Percentiles rank a stretch among this genome's conserved stretches.
phyloP scores from a whole-genome alignment of 2,329 filamentous ascomycete species.

The Fulvia fulva region DNA sequence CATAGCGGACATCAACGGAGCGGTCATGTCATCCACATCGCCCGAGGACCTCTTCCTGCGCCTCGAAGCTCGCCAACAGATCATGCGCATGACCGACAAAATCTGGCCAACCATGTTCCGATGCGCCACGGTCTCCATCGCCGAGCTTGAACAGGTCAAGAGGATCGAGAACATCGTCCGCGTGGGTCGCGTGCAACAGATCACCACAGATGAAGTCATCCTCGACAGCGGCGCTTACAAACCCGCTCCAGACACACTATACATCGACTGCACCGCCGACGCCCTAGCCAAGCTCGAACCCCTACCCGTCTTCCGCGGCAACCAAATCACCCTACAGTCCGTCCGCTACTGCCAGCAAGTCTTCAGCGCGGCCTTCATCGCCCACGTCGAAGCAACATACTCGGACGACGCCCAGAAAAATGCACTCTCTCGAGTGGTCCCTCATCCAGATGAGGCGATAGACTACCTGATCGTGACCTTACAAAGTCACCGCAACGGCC shows the following conservation, averaged over 20 bases:
- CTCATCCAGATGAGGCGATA: slow-evolving; percentile 13
- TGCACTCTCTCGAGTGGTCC: slow-evolving; percentile 8
- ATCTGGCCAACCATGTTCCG: slow-evolving; percentile 17
- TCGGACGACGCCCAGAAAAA: slow-evolving; percentile 13
- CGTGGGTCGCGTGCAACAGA: slow-evolving; percentile 9
- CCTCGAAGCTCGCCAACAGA: slow-evolving; percentile 3
- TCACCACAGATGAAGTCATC: slow-evolving; percentile 7
- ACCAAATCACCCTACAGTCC: slow-evolving; percentile 16
- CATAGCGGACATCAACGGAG: not conserved
- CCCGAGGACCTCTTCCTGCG: slow-evolving; percentile 9
- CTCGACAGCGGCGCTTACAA: slow-evolving; percentile 9
- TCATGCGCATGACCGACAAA: slow-evolving; percentile 7
- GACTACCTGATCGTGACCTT: slow-evolving; percentile 8
- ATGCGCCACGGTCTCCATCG: slow-evolving; percentile 17
- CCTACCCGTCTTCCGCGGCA: slow-evolving; percentile 12
- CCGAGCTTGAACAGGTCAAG: slow-evolving; percentile 16
- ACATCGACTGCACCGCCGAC: slow-evolving; percentile 19
- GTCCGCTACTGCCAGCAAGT: slow-evolving; percentile 22
- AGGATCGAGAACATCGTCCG: slow-evolving; percentile 15
- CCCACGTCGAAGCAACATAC: slow-evolving; percentile 18
- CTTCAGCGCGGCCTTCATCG: slow-evolving; percentile 22
- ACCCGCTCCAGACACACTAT: slow-evolving; percentile 12
- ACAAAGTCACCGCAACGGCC: slow-evolving; percentile 7
- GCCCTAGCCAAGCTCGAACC: slow-evolving; percentile 9
- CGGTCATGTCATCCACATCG: slow-evolving; percentile 14